phyloP scores from a whole-genome alignment of 352 stramenopile species.

The Pythium apleroticum region DNA sequence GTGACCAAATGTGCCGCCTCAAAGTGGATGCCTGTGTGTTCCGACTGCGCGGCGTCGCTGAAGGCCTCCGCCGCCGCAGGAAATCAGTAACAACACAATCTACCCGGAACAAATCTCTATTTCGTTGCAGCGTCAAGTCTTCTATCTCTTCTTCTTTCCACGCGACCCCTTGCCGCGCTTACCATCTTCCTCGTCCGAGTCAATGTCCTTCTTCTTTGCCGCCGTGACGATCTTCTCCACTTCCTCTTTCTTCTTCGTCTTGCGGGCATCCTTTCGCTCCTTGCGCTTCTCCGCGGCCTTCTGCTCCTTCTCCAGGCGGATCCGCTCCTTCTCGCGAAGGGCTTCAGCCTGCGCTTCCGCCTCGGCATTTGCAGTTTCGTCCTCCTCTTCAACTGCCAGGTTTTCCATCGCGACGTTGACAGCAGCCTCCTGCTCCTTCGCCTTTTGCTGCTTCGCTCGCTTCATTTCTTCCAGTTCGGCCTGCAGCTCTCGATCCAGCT shows the following conservation, averaged over 20 bases:
- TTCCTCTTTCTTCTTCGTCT: slow-evolving; percentile 79
- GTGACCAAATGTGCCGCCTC: slow-evolving; percentile 79
- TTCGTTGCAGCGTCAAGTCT: background rate
- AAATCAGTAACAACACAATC: slow-evolving; percentile 19
- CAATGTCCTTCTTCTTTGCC: slow-evolving; percentile 42
- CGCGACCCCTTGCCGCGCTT: slow-evolving; percentile 36
- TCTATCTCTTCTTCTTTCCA: slow-evolving; percentile 32
- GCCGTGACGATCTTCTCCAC: slow-evolving; percentile 62
- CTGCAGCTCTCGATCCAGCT: slow-evolving; percentile 57
- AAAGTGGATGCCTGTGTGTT: slow-evolving; percentile 87
- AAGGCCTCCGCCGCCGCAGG: slow-evolving; percentile 26
- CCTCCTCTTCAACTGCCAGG: slow-evolving; percentile 1
- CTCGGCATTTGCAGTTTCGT: slow-evolving; percentile 1
- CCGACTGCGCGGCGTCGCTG: slow-evolving; percentile 45
- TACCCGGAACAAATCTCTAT: background rate
- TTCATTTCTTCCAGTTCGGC: slow-evolving; percentile 47
- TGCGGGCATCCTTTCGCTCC: slow-evolving; percentile 82
- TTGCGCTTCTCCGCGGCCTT: slow-evolving; percentile 77
- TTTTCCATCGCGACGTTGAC: slow-evolving; percentile 8
- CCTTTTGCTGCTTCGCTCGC: slow-evolving; percentile 34
- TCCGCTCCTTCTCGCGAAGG: slow-evolving; percentile 42
- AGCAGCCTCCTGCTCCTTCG: slow-evolving; percentile 7
- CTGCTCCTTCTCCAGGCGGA: slow-evolving; percentile 68
- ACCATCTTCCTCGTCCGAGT: slow-evolving; percentile 36
- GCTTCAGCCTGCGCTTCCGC: slow-evolving; percentile 37